Evolutionary conservation across 768 basidiomycete species (phyloP).

Genomic region (Trametes cinnabarina): DNA sequence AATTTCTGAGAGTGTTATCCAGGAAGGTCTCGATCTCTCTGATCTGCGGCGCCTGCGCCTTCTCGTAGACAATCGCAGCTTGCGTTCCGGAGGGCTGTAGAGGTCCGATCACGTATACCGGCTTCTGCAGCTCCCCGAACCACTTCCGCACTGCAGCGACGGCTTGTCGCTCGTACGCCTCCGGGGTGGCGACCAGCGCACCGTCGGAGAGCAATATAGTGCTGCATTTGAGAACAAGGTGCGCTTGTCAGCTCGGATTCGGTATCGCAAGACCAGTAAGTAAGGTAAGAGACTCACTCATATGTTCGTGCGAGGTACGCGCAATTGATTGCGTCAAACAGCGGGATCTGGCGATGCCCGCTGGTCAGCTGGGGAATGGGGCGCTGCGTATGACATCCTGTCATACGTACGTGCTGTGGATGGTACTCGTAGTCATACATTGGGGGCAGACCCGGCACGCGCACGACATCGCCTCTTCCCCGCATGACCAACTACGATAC

Average conservation of each 20-base stretch:
- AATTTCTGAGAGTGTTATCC: constrained; percentile 9
- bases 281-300: neutral
- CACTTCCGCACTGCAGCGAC: constrained; percentile 13
- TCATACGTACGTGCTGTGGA: constrained; percentile 19
- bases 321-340: neutral
- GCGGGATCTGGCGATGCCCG: neutral
- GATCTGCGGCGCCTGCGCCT: constrained; percentile 9
- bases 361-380: too few species aligned
- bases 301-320: neutral
- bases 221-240: neutral
- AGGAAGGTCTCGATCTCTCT: constrained; percentile 20
- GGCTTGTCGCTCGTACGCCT: constrained; percentile 20
- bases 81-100: constrained; percentile 2
- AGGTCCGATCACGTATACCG: constrained; percentile 18
- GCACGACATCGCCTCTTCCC: constrained; percentile 13
- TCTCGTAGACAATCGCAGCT: constrained; percentile 5
- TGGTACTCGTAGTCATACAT: constrained; percentile 24
- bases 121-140: constrained; percentile 16
- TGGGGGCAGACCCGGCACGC: constrained; percentile 21
- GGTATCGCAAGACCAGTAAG: neutral
- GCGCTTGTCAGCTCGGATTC: neutral
- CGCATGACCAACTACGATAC: neutral
- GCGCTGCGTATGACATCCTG: too few species aligned
- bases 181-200: constrained; percentile 13
- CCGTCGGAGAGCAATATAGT: constrained; percentile 15